Base-by-base conservation (phyloP, 2,329 filamentous ascomycete genomes). In the Colletotrichum musicola region DNA sequence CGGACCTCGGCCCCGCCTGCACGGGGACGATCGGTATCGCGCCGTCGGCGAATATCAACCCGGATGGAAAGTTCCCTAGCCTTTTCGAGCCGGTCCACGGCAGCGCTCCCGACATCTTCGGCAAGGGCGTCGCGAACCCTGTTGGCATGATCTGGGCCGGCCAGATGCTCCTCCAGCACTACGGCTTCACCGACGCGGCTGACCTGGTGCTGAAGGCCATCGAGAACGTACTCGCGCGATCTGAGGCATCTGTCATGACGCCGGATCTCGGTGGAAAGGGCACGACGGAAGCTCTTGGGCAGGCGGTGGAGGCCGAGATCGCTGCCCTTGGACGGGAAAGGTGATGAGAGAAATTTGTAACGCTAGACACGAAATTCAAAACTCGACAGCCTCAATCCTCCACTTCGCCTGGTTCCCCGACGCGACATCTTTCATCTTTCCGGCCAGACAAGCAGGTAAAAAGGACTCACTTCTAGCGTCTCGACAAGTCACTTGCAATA, bases 131-230 rank as follows among this genome's bases (percentile, higher is more conserved):
- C 49, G 91, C 92, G 62, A 93, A 94, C 80, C 92, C 92, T 0
- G 85, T 93, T 40, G 92, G 90, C 1, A 89, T 90, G 72, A 89
- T 93, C 38, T 84, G 93, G 46, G 93, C 90, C 57, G 80, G 92
- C 27, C 90, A 90, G 63, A 92, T 94, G 90, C 88, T 94, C 85
- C 83, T 94, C 71, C 89, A 92, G 75, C 93, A 93, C 80, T 93
- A 59, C 25, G 62, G 62, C 13, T 51, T 55, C 18, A 46, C 25
- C 5, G 62, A 61, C 1, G 66, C 62, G 2, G 66, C 90, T 1
- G 84, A 92, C 57, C 83, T 86, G 70, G 82, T 88, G 70, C 84
- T 86, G 6, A 84, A 86, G 61, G 86, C 88, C 38, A 84, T 93
- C 65, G 90, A 93, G 73, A 82, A 87, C 68, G 90, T 90, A 0